Evolutionary conservation across 2,329 filamentous ascomycete genomes (phyloP), one percentile per base, ranked within the genome.

Genomic region (Neonectria neomacrospora): DNA sequence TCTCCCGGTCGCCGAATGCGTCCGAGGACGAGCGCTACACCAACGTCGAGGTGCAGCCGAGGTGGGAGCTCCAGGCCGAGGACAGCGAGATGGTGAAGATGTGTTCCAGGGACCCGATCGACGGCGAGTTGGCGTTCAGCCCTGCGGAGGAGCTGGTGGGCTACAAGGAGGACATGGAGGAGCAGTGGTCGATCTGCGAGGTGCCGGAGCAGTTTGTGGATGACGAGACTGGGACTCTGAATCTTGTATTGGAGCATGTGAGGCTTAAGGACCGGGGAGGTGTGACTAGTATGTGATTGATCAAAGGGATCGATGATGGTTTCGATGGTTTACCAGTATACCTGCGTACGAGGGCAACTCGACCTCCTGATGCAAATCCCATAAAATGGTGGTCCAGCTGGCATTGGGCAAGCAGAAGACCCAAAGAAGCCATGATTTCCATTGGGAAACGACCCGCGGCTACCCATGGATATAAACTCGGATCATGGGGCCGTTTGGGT

Each of bases 161-260:
- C 10, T 67, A 39, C 52, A n/a, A 41, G 20, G 59, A 57, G 10
- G 67, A 70, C 26, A 70, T 70, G 42, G 52, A 67, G 9, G 20
- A 54, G 41, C 3, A 64, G 34, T 70, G 59, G 65, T 23, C 12
- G 14, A 39, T 53, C 14, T 51, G 56, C 3, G 54, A 63, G 20
- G 34, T 67, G 30, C 59, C 65, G 28, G 52, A 55, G 12, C 39
- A 41, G n/a, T 55, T 64, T 34, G 34, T 65, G 22, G 45, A 66
- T 14, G 57, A 62, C 10, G 57, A 64, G 16, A 26, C 18, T 7
- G 58, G 52, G n/a, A 26, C n/a, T 20, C 20, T 66, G 23, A 58
- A 30, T 34, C 23, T 63, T 18, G 34, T 44, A 2, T 41, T 54
- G 22, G 23, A 45, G 22, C 56, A 67, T 34, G 39, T 69, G 0